Evolutionary conservation across 108 stramenopile genomes (phyloP).

Genomic region (Conticribra guillardii): DNA sequence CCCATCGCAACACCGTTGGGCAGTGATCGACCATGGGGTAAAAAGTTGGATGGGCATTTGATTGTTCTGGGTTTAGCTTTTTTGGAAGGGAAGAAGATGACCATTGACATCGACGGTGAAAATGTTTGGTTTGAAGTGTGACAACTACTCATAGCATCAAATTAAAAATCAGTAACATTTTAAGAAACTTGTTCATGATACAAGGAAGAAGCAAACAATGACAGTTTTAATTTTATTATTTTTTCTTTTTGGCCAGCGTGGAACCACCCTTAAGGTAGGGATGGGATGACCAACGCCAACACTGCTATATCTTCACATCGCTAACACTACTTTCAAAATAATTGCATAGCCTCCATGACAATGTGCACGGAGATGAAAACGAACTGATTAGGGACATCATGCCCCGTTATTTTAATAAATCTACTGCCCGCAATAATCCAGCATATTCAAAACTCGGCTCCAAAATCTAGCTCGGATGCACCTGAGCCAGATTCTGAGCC

Average conservation of each 20-base stretch:
- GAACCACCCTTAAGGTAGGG: too few species aligned
- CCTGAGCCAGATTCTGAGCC: slow-evolving; percentile 15
- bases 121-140: slow-evolving; percentile 16
- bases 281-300: too few species aligned
- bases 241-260: too few species aligned
- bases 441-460: slow-evolving; percentile 62
- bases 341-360: neutral
- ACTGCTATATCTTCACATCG: too few species aligned
- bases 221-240: too few species aligned
- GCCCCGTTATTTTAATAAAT: neutral
- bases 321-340: too few species aligned
- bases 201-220: too few species aligned
- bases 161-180: too few species aligned
- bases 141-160: neutral
- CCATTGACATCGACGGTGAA: slow-evolving; percentile 23
- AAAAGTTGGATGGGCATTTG: slow-evolving; percentile 29
- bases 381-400: neutral
- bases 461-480: slow-evolving; percentile 56
- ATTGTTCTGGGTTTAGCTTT: slow-evolving; percentile 42
- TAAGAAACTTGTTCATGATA: too few species aligned
- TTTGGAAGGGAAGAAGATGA: slow-evolving; percentile 29
- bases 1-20: slow-evolving; percentile 40
- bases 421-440: neutral
- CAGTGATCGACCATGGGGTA: slow-evolving; percentile 43
- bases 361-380: neutral